Base-by-base conservation (phyloP, 345 rosid genomes). In the Tarenaya hassleriana region DNA sequence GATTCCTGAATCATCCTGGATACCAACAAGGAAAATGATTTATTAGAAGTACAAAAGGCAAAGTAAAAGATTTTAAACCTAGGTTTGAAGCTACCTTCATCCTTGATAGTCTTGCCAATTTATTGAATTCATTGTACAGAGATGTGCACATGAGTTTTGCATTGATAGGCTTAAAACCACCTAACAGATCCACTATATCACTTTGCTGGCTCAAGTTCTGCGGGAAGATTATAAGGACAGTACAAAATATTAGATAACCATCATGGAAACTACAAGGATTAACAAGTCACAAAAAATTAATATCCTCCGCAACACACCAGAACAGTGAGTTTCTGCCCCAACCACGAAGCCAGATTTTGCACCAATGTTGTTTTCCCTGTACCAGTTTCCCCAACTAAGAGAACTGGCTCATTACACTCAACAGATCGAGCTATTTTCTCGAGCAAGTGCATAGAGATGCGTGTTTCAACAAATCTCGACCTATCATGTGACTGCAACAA, bases 171-270 rank as follows among this genome's bases (percentile, higher is more conserved):
- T 83, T 91, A 76, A 84, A 91, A 20, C 98, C 98, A 58, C 98
- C 98, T 66, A 91, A 72, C 37, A 91, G 72, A 73, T 91, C 96
- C 61, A 95, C 85, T 65, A 83, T 73, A 62, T 91, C 98, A 63
- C 96, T 91, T 67, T 87, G 98, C 69, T 91, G 98, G 74, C 98
- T 91, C 76, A 91, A 76, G 64, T 91, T 91, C 98, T 91, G 86
- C 42, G 55, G 45, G 15, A 42, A 56, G 61, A 48, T 50, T 52
- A 18, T 49, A 45, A 45, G 13, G 9, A 42, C 16, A 5, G 43
- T 8, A n/a, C 8, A 11, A 1, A 9, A 10, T 17, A 17, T 41
- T 20, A 34, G 42, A 56, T 24, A 5, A 24, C 1, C 32, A 1
- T 29, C 19, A 2, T 1, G 10, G 37, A 47, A 54, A 48, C 41